Percentiles rank a stretch among this genome's conserved stretches.
phyloP scores from a whole-genome alignment of 2,329 filamentous ascomycete genomes.

The Apiospora marii region DNA sequence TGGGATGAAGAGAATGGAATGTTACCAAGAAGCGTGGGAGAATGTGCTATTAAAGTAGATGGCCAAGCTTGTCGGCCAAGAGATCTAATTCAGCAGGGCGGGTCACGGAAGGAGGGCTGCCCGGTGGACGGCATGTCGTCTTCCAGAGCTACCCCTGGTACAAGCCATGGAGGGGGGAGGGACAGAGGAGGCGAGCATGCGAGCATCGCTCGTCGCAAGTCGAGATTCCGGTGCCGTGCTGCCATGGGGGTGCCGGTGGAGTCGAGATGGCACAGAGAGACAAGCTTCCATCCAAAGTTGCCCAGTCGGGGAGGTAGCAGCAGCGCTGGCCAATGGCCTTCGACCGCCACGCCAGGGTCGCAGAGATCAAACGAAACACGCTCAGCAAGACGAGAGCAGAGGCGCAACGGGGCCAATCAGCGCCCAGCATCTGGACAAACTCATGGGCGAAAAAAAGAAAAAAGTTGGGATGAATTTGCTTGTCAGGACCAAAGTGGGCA shows the following conservation, averaged over 20 bases:
- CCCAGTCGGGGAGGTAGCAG: background rate
- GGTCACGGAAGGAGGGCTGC: slow-evolving; percentile 42
- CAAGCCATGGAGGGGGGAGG: background rate
- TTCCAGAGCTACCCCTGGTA: slow-evolving; percentile 32
- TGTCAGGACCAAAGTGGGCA: slow-evolving; percentile 18
- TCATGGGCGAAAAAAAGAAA: background rate
- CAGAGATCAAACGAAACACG: slow-evolving; percentile 18
- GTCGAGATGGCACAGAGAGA: slow-evolving; percentile 11
- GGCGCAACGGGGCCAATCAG: background rate
- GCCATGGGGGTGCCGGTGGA: slow-evolving; percentile 5
- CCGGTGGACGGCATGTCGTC: slow-evolving; percentile 36
- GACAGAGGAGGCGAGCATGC: background rate
- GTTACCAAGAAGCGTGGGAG: slow-evolving; percentile 40
- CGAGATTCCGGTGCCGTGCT: slow-evolving; percentile 16
- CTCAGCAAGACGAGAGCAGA: background rate
- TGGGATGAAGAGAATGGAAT: slow-evolving; percentile 42
- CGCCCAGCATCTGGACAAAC: background rate
- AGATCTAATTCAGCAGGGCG: slow-evolving; percentile 30
- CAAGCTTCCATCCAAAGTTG: slow-evolving; percentile 7
- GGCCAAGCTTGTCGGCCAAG: slow-evolving; percentile 29
- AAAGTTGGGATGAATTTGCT: slow-evolving; percentile 23
- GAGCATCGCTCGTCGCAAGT: slow-evolving; percentile 21
- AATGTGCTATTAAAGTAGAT: slow-evolving; percentile 38
- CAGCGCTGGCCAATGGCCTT: background rate
- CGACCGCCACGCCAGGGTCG: background rate